Evolutionary conservation across 1,284 basidiomycete species (phyloP).

Genomic region (Phaffia rhodozyma): DNA sequence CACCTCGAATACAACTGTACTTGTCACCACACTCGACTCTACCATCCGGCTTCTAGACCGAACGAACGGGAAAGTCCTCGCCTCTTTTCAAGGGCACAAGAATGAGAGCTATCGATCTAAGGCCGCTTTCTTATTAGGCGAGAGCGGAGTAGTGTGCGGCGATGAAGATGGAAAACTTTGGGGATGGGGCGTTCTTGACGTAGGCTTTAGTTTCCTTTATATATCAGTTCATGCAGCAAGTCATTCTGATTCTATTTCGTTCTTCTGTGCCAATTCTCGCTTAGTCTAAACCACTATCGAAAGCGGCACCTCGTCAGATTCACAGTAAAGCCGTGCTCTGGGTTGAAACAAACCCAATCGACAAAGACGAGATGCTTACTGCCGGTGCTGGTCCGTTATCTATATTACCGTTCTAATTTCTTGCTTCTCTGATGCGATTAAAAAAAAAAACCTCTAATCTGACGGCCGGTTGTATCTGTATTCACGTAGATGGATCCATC

Average conservation of each 20-base stretch:
- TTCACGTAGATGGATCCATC: conserved; percentile 49
- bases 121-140: conserved; percentile 69
- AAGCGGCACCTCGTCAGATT: conserved; percentile 52
- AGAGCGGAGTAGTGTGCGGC: conserved; percentile 69
- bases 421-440: conserved; percentile 39
- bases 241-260: not conserved
- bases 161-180: conserved; percentile 81
- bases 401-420: no score
- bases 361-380: conserved; percentile 69
- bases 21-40: conserved; percentile 72
- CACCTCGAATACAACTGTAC: conserved; percentile 54
- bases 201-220: conserved; percentile 36
- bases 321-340: conserved; percentile 79
- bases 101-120: conserved; percentile 66
- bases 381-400: conserved; percentile 51
- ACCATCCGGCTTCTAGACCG: conserved; percentile 77
- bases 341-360: conserved; percentile 76
- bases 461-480: conserved; percentile 11
- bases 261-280: not conserved
- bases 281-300: conserved; percentile 47
- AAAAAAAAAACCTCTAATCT: conserved; percentile 49
- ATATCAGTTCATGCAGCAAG: not conserved
- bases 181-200: conserved; percentile 86
- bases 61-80: conserved; percentile 63
- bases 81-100: conserved; percentile 66